Percentiles rank a stretch among this genome's conserved stretches.
These are phyloP conservation scores for Schizophyllum commune DNA, from an alignment of 1,284 basidiomycete genomes.

Conservation along the genomic window DNA sequence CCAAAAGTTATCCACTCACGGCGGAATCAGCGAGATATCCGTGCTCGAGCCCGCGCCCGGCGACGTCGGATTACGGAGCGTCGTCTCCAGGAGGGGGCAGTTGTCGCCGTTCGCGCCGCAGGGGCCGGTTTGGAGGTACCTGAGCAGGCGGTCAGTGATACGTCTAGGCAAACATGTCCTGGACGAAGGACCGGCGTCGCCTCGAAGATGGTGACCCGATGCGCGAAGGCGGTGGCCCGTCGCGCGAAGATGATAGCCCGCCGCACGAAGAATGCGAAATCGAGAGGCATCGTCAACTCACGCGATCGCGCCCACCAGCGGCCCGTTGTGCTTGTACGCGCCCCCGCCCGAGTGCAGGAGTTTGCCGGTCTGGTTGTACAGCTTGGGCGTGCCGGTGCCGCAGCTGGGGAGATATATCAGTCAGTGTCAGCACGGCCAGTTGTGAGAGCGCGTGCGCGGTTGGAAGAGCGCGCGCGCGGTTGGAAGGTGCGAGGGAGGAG, in stretches of 20 bases:
- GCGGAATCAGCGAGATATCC: conserved; percentile 36
- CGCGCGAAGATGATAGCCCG: too few species aligned
- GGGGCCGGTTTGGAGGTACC: conserved; percentile 12
- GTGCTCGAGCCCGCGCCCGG: conserved; percentile 32
- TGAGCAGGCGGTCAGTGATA: too few species aligned
- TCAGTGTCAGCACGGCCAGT: too few species aligned
- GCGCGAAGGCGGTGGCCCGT: too few species aligned
- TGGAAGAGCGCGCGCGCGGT: too few species aligned
- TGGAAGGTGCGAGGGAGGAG: too few species aligned
- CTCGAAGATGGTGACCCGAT: too few species aligned
- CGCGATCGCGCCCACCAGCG: conserved; percentile 30
- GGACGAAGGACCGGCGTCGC: too few species aligned
- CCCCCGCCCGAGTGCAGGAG: conserved; percentile 4
- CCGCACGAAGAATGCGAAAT: background rate
- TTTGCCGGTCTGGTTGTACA: background rate
- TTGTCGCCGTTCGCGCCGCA: conserved; percentile 37
- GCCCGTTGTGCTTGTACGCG: conserved; percentile 24
- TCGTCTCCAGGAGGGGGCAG: conserved; percentile 36
- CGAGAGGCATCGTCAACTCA: conserved; percentile 5
- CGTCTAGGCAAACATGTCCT: too few species aligned
- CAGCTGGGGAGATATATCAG: background rate
- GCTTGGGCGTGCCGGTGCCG: background rate
- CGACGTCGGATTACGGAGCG: conserved; percentile 26
- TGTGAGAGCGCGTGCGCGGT: background rate
- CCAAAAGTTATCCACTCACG: conserved; percentile 20